Evolutionary conservation across 768 basidiomycete species (phyloP), one percentile per base, ranked within the genome.

Genomic region (Pluteus cervinus): DNA sequence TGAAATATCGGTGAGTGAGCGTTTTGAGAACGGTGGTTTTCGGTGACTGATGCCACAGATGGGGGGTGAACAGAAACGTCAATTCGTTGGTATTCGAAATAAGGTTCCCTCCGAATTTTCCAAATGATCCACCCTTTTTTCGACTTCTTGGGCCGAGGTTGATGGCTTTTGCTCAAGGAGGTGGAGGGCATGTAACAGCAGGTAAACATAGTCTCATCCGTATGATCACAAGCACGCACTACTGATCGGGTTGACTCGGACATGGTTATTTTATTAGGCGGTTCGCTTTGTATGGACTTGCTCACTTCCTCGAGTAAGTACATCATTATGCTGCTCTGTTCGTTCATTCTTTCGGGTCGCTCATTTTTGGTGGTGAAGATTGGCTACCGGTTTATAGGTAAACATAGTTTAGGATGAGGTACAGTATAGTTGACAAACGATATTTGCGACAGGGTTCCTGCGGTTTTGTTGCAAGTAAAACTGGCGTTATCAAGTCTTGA

Each of bases 371-470:
- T 20, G 14, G 21, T 38, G 6, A 29, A 75, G 75, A 78, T 12
- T 82, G 81, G 76, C 71, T 83, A 26, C 81, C 80, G 1, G 78
- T 74, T n/a, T n/a, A n/a, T n/a, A n/a, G n/a, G n/a, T n/a, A n/a
- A n/a, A n/a, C n/a, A n/a, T n/a, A n/a, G n/a, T n/a, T n/a, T n/a
- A n/a, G n/a, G n/a, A n/a, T n/a, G n/a, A n/a, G n/a, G n/a, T n/a
- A n/a, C n/a, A n/a, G n/a, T n/a, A n/a, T n/a, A n/a, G n/a, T n/a
- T n/a, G n/a, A n/a, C n/a, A n/a, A n/a, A n/a, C n/a, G n/a, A n/a
- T n/a, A n/a, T n/a, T n/a, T n/a, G n/a, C 24, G 25, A 9, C 43
- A 72, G 69, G 37, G 70, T 73, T 24, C 54, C 71, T 29, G 67
- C 71, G 1, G 65, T 75, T 6, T 60, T 82, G 5, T 60, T 82